Percentiles rank a stretch among this genome's conserved stretches.
phyloP scores from a whole-genome alignment of 2,329 filamentous ascomycete genomes.

The Colletotrichum chlorophyti region DNA sequence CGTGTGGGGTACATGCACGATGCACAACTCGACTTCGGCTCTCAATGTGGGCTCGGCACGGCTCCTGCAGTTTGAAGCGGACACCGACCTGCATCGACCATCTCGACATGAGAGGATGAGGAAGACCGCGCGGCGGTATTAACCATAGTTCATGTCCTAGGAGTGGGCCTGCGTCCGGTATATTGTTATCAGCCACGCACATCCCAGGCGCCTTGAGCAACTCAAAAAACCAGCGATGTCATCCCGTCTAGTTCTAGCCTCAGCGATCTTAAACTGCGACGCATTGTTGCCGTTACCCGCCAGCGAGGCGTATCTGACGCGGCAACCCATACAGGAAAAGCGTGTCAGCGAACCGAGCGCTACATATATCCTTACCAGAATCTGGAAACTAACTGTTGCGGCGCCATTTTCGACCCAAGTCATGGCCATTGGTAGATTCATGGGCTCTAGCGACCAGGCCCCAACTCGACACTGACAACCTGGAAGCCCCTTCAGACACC shows the following conservation, averaged over 20 bases:
- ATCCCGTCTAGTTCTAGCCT: neutral
- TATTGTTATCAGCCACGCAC: too few relatives aligned
- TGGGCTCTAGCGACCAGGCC: neutral
- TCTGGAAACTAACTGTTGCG: neutral
- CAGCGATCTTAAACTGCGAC: neutral
- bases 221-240: too few relatives aligned
- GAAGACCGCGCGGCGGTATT: neutral
- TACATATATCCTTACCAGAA: neutral
- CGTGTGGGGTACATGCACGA: conserved; percentile 14
- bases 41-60: neutral
- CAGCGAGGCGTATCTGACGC: neutral
- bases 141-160: too few relatives aligned
- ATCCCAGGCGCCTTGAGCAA: too few relatives aligned
- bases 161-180: too few relatives aligned
- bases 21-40: neutral
- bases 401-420: neutral
- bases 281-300: neutral
- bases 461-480: neutral
- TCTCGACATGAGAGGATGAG: neutral
- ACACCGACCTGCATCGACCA: conserved; percentile 2
- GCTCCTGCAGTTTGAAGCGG: conserved; percentile 5
- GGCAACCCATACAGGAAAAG: neutral
- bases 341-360: conserved; percentile 6
- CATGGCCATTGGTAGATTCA: neutral
- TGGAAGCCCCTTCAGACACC: too few relatives aligned